These are phyloP conservation scores for Taiozyma sp. DNA, from an alignment of 1,139 yeast species.

Conservation along the genomic window DNA sequence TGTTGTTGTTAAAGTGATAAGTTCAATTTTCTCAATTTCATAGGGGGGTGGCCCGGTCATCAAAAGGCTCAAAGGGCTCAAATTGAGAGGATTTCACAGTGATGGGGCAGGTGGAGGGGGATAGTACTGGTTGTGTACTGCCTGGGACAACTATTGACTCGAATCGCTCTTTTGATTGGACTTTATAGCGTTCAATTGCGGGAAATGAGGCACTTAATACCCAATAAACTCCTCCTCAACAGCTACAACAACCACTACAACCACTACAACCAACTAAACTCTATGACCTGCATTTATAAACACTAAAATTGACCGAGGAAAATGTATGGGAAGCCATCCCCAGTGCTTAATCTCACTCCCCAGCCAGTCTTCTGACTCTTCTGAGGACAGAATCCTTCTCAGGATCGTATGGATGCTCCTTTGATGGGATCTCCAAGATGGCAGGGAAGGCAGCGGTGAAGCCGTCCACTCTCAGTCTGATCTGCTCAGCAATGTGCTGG, in stretches of 20 bases:
- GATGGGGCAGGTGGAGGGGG: not conserved
- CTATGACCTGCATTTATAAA: slow-evolving; percentile 14
- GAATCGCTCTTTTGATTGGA: no score
- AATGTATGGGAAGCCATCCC: not conserved
- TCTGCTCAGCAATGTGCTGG: slow-evolving; percentile 92
- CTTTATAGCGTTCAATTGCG: no score
- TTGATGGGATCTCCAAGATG: slow-evolving; percentile 91
- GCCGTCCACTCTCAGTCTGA: slow-evolving; percentile 75
- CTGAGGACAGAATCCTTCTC: slow-evolving; percentile 94
- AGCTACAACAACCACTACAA: not conserved
- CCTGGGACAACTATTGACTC: no score
- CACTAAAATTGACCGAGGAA: not conserved
- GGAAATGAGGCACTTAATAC: no score
- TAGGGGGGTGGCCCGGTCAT: not conserved
- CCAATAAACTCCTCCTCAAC: no score
- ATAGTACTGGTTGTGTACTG: not conserved
- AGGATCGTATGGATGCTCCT: slow-evolving; percentile 97
- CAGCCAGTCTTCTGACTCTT: slow-evolving; percentile 90
- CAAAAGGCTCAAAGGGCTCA: not conserved
- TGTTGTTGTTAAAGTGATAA: not conserved
- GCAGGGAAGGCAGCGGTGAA: slow-evolving; percentile 95
- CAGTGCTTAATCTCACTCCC: slow-evolving; percentile 46
- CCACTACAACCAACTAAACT: not conserved
- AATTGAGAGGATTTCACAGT: not conserved
- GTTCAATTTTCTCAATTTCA: not conserved